Evolutionary conservation across 2,329 filamentous ascomycete species (phyloP), one percentile per base, ranked within the genome.

Genomic region (Teratosphaeria destructans): DNA sequence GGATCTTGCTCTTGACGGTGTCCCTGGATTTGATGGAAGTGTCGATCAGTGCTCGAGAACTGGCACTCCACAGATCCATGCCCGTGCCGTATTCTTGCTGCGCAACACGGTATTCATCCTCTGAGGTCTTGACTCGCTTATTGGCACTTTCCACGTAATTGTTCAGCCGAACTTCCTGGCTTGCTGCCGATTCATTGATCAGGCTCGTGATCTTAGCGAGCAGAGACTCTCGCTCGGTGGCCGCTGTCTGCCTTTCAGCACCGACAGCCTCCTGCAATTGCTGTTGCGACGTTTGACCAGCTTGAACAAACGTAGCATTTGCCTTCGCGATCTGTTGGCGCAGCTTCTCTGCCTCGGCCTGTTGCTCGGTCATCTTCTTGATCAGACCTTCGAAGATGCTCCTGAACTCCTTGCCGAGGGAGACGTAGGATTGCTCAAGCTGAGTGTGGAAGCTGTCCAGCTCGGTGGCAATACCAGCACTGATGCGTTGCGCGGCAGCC

Each of bases 371-470:
- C 59, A 96, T 81, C 65, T 91, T 86, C 63, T 82, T 84, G 56
- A 89, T 79, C 56, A 96, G 79, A 12, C 89, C 86, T 64, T 96
- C 90, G 65, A 97, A 96, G 27, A 93, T 83, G 5, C 78, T 77
- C 71, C 93, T 95, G 77, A 96, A 91, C 65, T 97, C 91, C 61
- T 86, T 86, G 8, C 91, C 91, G 1, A 97, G 81, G 1, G 84
- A 82, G 65, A 86, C 88, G 72, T 96, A 96, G 0, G 93, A 96
- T 12, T 83, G 77, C 68, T 95, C 90, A 34, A 97, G 82, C 78
- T 93, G 85, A 56, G 80, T 83, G 72, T 96, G 90, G 68, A 97
- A 95, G n/a, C 82, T 81, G 35, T 85, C 83, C 61, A 99, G 82
- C 73, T 97, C 93, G 60, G 83, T 87, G 61, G 96, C 83, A 55